phyloP scores from a whole-genome alignment of 1,284 basidiomycete genomes.

The Tilletia indica region DNA sequence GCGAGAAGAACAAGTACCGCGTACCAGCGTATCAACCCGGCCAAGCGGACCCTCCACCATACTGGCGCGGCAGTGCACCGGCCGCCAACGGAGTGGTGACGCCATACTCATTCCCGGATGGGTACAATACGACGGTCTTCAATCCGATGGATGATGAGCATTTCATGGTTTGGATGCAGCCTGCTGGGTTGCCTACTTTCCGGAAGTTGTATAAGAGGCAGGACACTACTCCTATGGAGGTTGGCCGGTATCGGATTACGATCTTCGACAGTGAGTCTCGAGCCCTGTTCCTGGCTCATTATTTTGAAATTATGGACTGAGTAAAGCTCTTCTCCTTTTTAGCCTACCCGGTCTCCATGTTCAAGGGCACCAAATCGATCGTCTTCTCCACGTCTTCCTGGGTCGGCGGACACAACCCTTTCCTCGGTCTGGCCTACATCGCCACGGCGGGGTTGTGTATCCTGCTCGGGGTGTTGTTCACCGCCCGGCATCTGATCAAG shows the following conservation, averaged over 20 bases:
- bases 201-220: conserved; percentile 91
- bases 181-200: conserved; percentile 92
- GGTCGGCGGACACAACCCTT: conserved; percentile 96
- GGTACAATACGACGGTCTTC: conserved; percentile 74
- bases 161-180: conserved; percentile 99
- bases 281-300: no score
- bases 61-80: conserved; percentile 63
- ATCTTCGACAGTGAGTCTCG: conserved; percentile 71
- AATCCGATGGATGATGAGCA: conserved; percentile 79
- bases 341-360: conserved; percentile 92
- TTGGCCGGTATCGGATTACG: conserved; percentile 74
- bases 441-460: conserved; percentile 84
- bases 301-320: no score
- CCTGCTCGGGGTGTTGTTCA: conserved; percentile 79
- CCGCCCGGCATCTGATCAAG: conserved; percentile 85
- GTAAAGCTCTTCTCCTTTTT: conserved; percentile 16
- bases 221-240: conserved; percentile 70
- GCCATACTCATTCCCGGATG: conserved; percentile 64
- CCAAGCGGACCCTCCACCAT: conserved; percentile 84
- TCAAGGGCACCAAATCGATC: conserved; percentile 91
- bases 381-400: conserved; percentile 96
- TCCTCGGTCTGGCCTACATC: conserved; percentile 95
- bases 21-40: conserved; percentile 56
- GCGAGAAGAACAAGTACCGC: conserved; percentile 83
- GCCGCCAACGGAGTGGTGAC: conserved; percentile 28